Percentiles rank a stretch among this genome's conserved stretches.
Conservation (phyloP, 768 basidiomycete species). For the Agaricus sinodeliciosus region DNA sequence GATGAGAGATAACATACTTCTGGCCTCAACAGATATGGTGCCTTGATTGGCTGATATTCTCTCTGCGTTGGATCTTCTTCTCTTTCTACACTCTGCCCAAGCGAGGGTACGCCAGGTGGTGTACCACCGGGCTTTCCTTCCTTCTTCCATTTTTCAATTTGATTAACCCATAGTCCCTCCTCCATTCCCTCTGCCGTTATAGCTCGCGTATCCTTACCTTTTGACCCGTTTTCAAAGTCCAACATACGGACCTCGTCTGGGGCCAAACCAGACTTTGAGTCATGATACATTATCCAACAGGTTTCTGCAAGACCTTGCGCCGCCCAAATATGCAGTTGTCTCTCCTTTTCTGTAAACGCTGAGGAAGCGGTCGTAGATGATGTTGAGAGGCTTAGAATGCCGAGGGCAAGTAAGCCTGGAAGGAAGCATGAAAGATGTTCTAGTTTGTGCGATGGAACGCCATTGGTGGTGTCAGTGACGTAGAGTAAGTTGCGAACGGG, state of each 20-base stretch:
- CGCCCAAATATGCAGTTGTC: conserved; percentile 57
- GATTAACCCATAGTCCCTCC: conserved; percentile 35
- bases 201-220: conserved; percentile 18
- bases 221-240: conserved; percentile 7
- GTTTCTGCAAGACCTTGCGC: conserved; percentile 65
- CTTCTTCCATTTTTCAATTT: conserved; percentile 37
- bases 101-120: conserved; percentile 14
- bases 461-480: conserved; percentile 41
- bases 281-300: conserved; percentile 63
- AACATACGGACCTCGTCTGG: conserved; percentile 48
- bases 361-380: conserved; percentile 7
- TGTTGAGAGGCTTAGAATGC: conserved; percentile 39
- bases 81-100: conserved; percentile 1
- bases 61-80: conserved; percentile 23
- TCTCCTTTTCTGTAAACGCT: conserved; percentile 23
- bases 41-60: conserved; percentile 42
- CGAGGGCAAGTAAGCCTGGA: conserved; percentile 58
- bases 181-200: not conserved
- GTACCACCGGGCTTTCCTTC: conserved; percentile 29
- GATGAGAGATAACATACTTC: conserved; percentile 40
- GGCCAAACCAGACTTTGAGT: conserved; percentile 57
- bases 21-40: conserved; percentile 54
- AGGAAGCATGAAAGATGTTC: conserved; percentile 72
- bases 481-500: conserved; percentile 55
- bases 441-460: conserved; percentile 34